A percentile compares a stretch with the other conserved stretches of the same genome.
Evolutionary conservation across 169 alveolate species (phyloP).

Genomic region (Eimeria sp.): DNA sequence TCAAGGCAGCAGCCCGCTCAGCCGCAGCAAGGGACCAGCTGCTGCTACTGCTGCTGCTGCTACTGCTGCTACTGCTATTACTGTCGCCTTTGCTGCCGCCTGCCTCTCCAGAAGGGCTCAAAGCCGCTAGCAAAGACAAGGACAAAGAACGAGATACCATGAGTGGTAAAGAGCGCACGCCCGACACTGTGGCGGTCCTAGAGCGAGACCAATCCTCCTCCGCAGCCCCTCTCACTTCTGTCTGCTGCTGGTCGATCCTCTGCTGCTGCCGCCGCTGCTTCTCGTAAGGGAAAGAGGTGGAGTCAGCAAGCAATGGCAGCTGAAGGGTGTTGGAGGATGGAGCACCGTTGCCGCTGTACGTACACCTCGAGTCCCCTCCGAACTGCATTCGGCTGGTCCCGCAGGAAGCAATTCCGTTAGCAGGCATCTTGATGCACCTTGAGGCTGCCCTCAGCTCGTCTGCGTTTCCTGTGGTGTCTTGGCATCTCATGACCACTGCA

Average conservation of each 20-base stretch:
- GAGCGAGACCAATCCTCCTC: not conserved
- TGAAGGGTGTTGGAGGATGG: not conserved
- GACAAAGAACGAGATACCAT: not conserved
- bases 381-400: not conserved
- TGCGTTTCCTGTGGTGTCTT: not conserved
- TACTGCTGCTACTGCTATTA: not conserved
- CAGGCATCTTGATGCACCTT: not conserved
- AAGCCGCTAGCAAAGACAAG: not conserved
- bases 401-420: not conserved
- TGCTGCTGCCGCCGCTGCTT: slow-evolving; percentile 35
- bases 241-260: not conserved
- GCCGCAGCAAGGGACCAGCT: not conserved
- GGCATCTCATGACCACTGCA: not conserved
- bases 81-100: not conserved
- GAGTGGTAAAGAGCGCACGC: not conserved
- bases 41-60: not conserved
- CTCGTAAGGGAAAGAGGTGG: not conserved
- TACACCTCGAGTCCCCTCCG: not conserved
- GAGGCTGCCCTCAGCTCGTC: not conserved
- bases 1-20: not conserved
- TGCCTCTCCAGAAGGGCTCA: not conserved
- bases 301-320: not conserved
- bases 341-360: not conserved
- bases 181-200: not conserved
- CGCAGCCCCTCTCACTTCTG: not conserved